Evolutionary conservation across 1,139 yeast species (phyloP).

Genomic region (Protomyces lactucae-debilis): DNA sequence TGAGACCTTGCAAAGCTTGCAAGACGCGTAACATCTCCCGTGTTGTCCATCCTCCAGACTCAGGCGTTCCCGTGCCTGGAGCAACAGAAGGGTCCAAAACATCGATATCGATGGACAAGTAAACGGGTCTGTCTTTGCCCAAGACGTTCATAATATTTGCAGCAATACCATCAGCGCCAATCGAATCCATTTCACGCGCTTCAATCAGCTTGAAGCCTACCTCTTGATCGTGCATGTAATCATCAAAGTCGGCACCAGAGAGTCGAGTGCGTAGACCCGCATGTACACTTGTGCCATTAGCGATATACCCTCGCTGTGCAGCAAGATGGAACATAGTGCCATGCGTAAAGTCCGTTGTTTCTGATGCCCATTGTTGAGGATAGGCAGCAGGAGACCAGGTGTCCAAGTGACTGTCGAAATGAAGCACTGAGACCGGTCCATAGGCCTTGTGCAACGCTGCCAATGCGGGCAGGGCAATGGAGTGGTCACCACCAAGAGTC

Average conservation of each 20-base stretch:
- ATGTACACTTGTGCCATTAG: constrained; percentile 56
- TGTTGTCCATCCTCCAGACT: constrained; percentile 77
- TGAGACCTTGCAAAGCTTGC: constrained; percentile 54
- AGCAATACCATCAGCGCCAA: constrained; percentile 46
- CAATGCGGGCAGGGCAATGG: constrained; percentile 63
- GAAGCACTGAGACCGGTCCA: constrained; percentile 64
- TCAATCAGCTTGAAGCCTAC: constrained; percentile 61
- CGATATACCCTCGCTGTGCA: constrained; percentile 55
- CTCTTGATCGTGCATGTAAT: constrained; percentile 58
- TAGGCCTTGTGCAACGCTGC: constrained; percentile 56
- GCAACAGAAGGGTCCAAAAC: constrained; percentile 78
- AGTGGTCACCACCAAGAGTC: constrained; percentile 75
- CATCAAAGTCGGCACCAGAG: constrained; percentile 52
- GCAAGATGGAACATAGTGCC: constrained; percentile 84
- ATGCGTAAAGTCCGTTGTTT: constrained; percentile 55
- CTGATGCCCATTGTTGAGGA: constrained; percentile 67
- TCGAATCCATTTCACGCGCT: constrained; percentile 65
- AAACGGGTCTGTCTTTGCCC: constrained; percentile 55
- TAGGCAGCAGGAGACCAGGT: constrained; percentile 51
- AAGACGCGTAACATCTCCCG: constrained; percentile 63
- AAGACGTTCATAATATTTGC: constrained; percentile 51
- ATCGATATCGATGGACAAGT: constrained; percentile 69
- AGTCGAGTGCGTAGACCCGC: constrained; percentile 70
- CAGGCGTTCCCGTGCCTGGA: constrained; percentile 80
- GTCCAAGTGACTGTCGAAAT: constrained; percentile 42